phyloP scores from a whole-genome alignment of 2,329 filamentous ascomycete species.

The Plectosphaerella cucumerina region DNA sequence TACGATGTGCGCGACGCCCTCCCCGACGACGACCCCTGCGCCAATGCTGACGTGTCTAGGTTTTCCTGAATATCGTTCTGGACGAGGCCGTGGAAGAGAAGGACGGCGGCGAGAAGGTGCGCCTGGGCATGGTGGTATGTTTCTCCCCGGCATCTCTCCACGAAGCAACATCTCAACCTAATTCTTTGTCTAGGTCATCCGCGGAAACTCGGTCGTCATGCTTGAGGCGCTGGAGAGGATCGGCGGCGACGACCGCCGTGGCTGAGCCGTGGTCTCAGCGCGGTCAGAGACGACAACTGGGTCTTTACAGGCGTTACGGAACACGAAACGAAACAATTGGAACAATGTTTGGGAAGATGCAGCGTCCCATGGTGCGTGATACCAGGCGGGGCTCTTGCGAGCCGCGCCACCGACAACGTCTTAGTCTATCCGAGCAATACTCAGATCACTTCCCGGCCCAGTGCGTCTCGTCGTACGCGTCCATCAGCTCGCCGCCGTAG shows the following conservation, averaged over 20 bases:
- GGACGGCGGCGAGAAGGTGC: slow-evolving; percentile 81
- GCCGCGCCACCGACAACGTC: slow-evolving; percentile 5
- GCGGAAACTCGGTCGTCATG: slow-evolving; percentile 98
- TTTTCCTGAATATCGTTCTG: slow-evolving; percentile 96
- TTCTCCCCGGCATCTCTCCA: background rate
- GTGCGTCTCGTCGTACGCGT: slow-evolving; percentile 41
- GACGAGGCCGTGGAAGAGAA: slow-evolving; percentile 97
- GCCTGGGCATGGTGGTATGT: slow-evolving; percentile 87
- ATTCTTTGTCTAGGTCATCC: slow-evolving; percentile 66
- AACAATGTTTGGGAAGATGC: background rate
- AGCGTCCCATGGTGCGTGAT: slow-evolving; percentile 11
- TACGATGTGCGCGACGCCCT: slow-evolving; percentile 71
- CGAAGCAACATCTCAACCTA: slow-evolving; percentile 14
- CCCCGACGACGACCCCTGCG: background rate
- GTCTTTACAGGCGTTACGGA: slow-evolving; percentile 2
- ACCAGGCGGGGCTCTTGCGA: slow-evolving; percentile 14
- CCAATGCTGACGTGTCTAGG: slow-evolving; percentile 44
- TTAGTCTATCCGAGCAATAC: background rate
- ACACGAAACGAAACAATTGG: background rate
- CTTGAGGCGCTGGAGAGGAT: slow-evolving; percentile 76
- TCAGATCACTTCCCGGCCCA: slow-evolving; percentile 20
- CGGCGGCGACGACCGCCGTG: slow-evolving; percentile 51
- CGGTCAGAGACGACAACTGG: background rate
- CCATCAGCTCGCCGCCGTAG: slow-evolving; percentile 42
- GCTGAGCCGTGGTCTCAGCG: background rate